These are phyloP conservation scores for Penicillium simplicissimum DNA, from an alignment of 495 filamentous ascomycete genomes.

Conservation along the genomic window DNA sequence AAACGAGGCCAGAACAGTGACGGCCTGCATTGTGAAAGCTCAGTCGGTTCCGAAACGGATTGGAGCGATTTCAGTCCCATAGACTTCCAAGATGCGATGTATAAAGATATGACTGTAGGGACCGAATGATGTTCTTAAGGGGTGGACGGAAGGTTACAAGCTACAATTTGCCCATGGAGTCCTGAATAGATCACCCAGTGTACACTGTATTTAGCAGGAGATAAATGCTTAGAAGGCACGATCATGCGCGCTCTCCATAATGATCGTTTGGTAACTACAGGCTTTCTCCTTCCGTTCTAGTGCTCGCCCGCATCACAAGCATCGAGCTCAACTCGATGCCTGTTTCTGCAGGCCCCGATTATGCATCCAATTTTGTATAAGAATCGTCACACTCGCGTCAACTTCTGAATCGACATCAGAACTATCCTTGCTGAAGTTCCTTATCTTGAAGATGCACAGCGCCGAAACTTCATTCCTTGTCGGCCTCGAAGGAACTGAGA, in stretches of 20 bases:
- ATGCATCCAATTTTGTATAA: no score
- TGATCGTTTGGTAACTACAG: background rate
- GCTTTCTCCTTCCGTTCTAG: no score
- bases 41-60: background rate
- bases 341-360: no score
- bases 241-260: background rate
- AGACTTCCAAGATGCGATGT: background rate
- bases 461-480: background rate
- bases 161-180: background rate
- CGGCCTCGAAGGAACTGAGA: background rate
- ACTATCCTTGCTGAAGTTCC: background rate
- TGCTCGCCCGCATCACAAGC: no score
- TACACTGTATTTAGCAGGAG: background rate
- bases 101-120: background rate
- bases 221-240: background rate
- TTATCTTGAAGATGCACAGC: background rate
- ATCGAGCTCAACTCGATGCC: no score
- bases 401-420: no score
- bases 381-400: no score
- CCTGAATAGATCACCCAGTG: background rate
- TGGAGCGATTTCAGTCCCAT: background rate
- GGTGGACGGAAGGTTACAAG: background rate
- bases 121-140: background rate
- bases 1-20: constrained; percentile 18
- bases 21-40: constrained; percentile 13